Conservation (phyloP, 2,329 filamentous ascomycete species). For the Salinomyces thailandicus region DNA sequence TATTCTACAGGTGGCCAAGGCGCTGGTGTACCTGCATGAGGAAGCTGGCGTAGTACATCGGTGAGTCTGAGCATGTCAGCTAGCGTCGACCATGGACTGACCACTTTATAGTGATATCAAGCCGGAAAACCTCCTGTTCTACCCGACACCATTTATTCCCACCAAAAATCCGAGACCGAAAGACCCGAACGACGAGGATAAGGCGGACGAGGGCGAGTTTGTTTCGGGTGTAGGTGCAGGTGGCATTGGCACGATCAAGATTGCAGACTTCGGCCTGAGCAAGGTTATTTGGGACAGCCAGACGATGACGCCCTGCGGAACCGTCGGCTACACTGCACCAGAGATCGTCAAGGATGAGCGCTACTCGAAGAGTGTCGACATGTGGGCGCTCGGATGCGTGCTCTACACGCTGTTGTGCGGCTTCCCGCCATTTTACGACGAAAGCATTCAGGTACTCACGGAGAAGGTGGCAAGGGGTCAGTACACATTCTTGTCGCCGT, state of each 20-base stretch:
- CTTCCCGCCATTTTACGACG: conserved; percentile 97
- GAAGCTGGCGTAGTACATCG: conserved; percentile 92
- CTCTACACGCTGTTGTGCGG: conserved; percentile 94
- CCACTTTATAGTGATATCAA: conserved; percentile 74
- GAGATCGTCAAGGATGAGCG: conserved; percentile 98
- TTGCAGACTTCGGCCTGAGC: conserved; percentile 93
- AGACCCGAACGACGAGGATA: conserved; percentile 87
- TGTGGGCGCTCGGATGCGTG: conserved; percentile 97
- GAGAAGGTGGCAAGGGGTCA: conserved; percentile 96
- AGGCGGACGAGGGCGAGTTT: conserved; percentile 93
- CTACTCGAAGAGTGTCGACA: conserved; percentile 97
- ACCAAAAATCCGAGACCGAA: conserved; percentile 70
- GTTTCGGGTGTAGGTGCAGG: conserved; percentile 69
- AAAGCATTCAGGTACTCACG: conserved; percentile 91
- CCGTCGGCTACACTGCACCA: conserved; percentile 92
- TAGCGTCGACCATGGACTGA: conserved; percentile 20
- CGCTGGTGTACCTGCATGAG: conserved; percentile 87
- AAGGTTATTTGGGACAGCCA: conserved; percentile 98
- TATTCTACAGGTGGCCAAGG: conserved; percentile 89
- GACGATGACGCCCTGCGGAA: conserved; percentile 98
- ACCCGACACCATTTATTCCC: conserved; percentile 71
- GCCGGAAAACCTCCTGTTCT: conserved; percentile 92
- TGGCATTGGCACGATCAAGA: conserved; percentile 90
- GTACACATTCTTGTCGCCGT: conserved; percentile 94
- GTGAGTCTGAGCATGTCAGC: conserved; percentile 39